phyloP scores from a whole-genome alignment of 2,329 filamentous ascomycete species.

The Fusarium duplospermum region DNA sequence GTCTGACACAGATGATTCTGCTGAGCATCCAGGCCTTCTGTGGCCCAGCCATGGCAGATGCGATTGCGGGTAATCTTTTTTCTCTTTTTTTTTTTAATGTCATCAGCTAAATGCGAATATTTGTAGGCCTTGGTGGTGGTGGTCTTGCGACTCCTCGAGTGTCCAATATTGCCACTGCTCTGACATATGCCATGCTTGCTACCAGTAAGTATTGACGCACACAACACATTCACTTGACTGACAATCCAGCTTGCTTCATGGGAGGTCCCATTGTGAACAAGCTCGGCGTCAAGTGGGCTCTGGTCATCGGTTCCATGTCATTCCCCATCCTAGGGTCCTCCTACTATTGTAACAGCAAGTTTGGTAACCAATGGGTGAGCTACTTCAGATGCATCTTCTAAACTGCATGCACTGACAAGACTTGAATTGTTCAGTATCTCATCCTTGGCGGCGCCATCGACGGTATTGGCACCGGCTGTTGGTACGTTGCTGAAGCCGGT shows the following conservation, averaged over 20 bases:
- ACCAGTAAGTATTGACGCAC: not conserved
- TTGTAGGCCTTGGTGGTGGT: constrained; percentile 10
- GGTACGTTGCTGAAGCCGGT: constrained; percentile 62
- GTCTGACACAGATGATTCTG: constrained; percentile 17
- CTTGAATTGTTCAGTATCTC: constrained; percentile 47
- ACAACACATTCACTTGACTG: not conserved
- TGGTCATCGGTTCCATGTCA: constrained; percentile 36
- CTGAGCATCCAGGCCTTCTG: constrained; percentile 15
- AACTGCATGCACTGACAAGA: not conserved
- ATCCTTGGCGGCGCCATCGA: constrained; percentile 53
- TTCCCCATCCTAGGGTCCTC: constrained; percentile 60
- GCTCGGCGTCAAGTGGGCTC: constrained; percentile 13
- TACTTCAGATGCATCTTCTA: not conserved
- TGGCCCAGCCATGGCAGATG: constrained; percentile 13
- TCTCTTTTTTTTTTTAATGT: no score
- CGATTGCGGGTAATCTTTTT: not conserved
- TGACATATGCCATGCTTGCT: constrained; percentile 9
- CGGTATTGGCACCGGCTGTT: constrained; percentile 56
- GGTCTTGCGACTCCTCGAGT: constrained; percentile 16
- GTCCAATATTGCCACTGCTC: constrained; percentile 11
- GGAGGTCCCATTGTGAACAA: constrained; percentile 16
- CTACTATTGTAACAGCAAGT: constrained; percentile 62
- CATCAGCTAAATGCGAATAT: not conserved
- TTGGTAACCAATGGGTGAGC: constrained; percentile 60
- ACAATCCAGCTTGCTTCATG: constrained; percentile 6